phyloP scores from a whole-genome alignment of 139 green algal species.

The Yamagishiella unicocca region DNA sequence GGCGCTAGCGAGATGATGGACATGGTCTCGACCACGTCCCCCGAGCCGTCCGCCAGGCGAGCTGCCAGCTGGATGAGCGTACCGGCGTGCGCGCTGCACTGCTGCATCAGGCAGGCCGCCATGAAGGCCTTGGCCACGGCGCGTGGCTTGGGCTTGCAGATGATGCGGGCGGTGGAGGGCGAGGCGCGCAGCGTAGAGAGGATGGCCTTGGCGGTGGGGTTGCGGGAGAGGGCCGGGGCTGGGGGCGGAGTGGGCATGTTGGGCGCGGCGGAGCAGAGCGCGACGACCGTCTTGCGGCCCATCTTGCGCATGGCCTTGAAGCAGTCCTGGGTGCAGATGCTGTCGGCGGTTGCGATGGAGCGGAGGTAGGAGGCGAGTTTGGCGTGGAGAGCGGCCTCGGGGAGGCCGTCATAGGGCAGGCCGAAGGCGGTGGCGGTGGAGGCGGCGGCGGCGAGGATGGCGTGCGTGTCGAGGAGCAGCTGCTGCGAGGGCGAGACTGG shows the following conservation, averaged over 20 bases:
- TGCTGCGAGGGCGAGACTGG: conserved; percentile 28
- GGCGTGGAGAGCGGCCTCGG: conserved; percentile 33
- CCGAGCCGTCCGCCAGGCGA: background rate
- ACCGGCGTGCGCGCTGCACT: conserved; percentile 3
- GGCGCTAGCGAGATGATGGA: conserved; percentile 10
- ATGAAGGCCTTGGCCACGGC: conserved; percentile 41
- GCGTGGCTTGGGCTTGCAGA: background rate
- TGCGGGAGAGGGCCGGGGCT: background rate
- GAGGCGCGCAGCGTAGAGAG: background rate
- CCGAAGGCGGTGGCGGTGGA: conserved; percentile 36
- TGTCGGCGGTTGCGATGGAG: background rate
- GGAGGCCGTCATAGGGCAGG: conserved; percentile 19
- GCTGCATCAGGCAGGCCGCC: conserved; percentile 51
- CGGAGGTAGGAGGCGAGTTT: conserved; percentile 38
- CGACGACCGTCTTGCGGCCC: conserved; percentile 4
- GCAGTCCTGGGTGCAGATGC: conserved; percentile 41
- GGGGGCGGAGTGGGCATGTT: background rate
- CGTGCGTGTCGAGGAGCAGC: conserved; percentile 31
- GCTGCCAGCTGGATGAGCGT: conserved; percentile 29
- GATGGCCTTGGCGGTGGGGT: background rate
- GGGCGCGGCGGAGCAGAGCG: conserved; percentile 20
- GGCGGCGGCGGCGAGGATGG: conserved; percentile 6
- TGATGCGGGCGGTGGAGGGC: conserved; percentile 2
- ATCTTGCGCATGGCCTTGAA: conserved; percentile 46
- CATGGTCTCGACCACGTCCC: conserved; percentile 31